A percentile compares a stretch with the other conserved stretches of the same genome.
Conservation (phyloP, 352 stramenopile species). For the Phytophthora vignae region DNA sequence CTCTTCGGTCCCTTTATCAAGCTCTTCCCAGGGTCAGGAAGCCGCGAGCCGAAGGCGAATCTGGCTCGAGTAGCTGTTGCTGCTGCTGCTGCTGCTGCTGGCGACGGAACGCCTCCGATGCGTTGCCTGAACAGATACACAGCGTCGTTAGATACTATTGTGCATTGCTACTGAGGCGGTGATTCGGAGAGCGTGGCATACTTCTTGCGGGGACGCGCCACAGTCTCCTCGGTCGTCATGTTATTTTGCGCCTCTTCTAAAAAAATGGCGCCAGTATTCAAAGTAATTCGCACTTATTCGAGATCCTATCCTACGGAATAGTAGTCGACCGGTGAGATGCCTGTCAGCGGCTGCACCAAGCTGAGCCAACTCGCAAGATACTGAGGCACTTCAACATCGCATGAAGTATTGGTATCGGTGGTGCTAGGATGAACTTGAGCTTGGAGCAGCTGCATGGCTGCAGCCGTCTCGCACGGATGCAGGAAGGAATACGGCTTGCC, state of each 20-base stretch:
- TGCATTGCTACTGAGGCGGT: not conserved
- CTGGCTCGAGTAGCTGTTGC: slow-evolving; percentile 13
- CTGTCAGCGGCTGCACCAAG: slow-evolving; percentile 73
- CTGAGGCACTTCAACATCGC: slow-evolving; percentile 11
- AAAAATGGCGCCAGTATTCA: slow-evolving; percentile 23
- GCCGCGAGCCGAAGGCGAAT: slow-evolving; percentile 42
- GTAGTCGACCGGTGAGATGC: slow-evolving; percentile 57
- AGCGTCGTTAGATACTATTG: no score
- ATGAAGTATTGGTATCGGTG: not conserved
- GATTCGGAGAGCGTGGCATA: slow-evolving; percentile 8
- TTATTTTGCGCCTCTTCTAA: not conserved
- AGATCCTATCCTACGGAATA: slow-evolving; percentile 32
- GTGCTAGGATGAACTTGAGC: slow-evolving; percentile 13
- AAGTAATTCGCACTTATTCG: slow-evolving; percentile 1
- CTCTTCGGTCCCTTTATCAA: slow-evolving; percentile 16
- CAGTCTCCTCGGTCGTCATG: slow-evolving; percentile 21
- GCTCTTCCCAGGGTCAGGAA: slow-evolving; percentile 22
- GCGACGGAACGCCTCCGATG: slow-evolving; percentile 10
- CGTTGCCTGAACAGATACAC: slow-evolving; percentile 24
- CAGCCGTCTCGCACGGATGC: slow-evolving; percentile 81
- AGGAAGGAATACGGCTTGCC: slow-evolving; percentile 76
- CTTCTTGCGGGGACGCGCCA: slow-evolving; percentile 36
- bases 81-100: not conserved
- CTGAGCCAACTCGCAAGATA: slow-evolving; percentile 82
- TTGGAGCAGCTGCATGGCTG: slow-evolving; percentile 71